Conservation (phyloP, 2,329 filamentous ascomycete species). For the Trichoderma oligosporum region DNA sequence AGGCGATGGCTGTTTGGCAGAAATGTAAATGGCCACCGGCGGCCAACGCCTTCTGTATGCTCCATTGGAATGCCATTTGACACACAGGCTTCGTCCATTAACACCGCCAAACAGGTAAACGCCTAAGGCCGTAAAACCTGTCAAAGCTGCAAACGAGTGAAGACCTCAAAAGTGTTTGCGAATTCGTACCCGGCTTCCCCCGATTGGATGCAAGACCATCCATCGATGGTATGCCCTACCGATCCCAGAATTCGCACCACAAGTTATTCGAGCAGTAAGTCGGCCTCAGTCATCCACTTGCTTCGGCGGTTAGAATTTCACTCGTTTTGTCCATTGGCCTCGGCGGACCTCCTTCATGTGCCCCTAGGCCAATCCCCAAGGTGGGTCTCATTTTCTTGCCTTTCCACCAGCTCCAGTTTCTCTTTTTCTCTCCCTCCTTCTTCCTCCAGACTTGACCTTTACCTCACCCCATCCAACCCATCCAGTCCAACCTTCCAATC, state of each 20-base stretch:
- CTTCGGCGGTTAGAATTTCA: constrained; percentile 31
- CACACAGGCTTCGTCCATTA: neutral
- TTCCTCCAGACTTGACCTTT: constrained; percentile 31
- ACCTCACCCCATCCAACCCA: constrained; percentile 32
- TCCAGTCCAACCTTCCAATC: constrained; percentile 28
- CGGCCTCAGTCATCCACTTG: constrained; percentile 21
- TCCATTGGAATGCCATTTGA: constrained; percentile 15
- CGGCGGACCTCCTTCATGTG: constrained; percentile 34
- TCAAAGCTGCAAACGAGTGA: constrained; percentile 29
- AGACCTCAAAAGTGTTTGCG: constrained; percentile 24
- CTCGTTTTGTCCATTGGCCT: constrained; percentile 33
- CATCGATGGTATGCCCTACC: constrained; percentile 26
- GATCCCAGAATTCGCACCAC: constrained; percentile 30
- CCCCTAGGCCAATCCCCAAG: constrained; percentile 31
- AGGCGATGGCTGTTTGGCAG: constrained; percentile 1
- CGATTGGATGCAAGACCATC: constrained; percentile 32
- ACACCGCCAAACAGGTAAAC: constrained; percentile 19
- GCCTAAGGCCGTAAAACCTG: constrained; percentile 33
- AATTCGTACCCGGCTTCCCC: constrained; percentile 36
- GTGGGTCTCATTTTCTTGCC: constrained; percentile 41
- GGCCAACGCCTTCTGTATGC: neutral
- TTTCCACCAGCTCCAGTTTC: constrained; percentile 35
- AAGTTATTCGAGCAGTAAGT: neutral
- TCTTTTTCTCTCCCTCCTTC: constrained; percentile 34
- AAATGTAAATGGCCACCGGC: constrained; percentile 16